Evolutionary conservation across 1,284 basidiomycete genomes (phyloP).

Genomic region (Puccinia triticina): DNA sequence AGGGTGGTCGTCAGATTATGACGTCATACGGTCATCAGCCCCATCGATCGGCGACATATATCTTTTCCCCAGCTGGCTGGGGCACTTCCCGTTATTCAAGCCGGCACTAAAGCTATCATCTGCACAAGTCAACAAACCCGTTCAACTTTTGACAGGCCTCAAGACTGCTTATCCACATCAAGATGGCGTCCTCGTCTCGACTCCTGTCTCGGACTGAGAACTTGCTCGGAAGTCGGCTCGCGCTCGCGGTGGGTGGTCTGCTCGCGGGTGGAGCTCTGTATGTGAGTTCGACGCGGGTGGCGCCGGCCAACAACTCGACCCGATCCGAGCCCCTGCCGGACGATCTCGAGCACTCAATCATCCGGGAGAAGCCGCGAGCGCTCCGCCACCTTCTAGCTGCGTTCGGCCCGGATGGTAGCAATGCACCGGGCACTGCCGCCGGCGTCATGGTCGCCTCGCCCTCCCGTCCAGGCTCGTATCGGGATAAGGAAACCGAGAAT

Average conservation of each 20-base stretch:
- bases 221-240: background rate
- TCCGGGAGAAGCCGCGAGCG: slow-evolving; percentile 9
- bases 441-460: slow-evolving; percentile 53
- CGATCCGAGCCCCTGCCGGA: background rate
- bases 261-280: slow-evolving; percentile 9
- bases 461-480: slow-evolving; percentile 48
- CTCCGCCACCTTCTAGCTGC: slow-evolving; percentile 47
- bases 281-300: background rate
- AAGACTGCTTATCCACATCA: background rate
- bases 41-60: no score
- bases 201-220: background rate
- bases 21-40: no score
- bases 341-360: slow-evolving; percentile 2
- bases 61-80: no score
- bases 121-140: background rate
- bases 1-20: no score
- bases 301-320: background rate
- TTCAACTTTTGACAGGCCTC: background rate
- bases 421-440: slow-evolving; percentile 50
- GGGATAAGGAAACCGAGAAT: slow-evolving; percentile 53
- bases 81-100: no score
- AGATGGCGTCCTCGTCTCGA: background rate
- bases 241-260: background rate
- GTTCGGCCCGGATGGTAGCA: slow-evolving; percentile 53
- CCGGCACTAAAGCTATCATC: background rate